A percentile compares a stretch with the other conserved stretches of the same genome.
Evolutionary conservation across 257 asterid species (phyloP).

Genomic region (Apocynum venetum): DNA sequence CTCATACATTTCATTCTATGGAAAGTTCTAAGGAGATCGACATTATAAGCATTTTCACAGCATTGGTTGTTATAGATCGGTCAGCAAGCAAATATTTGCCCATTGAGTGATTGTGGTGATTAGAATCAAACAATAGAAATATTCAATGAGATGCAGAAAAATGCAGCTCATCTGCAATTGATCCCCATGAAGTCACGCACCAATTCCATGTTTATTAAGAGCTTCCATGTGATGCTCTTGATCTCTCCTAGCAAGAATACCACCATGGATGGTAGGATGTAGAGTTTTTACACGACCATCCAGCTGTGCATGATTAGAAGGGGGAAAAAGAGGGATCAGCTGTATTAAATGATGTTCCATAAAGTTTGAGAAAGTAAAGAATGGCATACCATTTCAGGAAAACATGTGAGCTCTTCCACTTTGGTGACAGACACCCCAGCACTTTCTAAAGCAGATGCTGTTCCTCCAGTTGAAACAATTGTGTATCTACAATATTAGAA

Average conservation of each 20-base stretch:
- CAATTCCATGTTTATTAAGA: slow-evolving; percentile 70
- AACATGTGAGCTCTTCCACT: slow-evolving; percentile 87
- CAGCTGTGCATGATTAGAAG: slow-evolving; percentile 45
- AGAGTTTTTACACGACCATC: slow-evolving; percentile 99
- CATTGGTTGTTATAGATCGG: background rate
- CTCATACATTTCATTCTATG: background rate
- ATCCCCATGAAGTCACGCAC: slow-evolving; percentile 31
- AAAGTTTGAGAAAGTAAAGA: background rate
- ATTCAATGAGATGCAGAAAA: background rate
- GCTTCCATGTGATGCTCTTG: slow-evolving; percentile 90
- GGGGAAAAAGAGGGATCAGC: background rate
- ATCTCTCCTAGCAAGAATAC: slow-evolving; percentile 96
- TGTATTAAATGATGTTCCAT: background rate
- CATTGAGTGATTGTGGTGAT: background rate
- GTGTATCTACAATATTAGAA: slow-evolving; percentile 47
- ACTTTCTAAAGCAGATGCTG: slow-evolving; percentile 73
- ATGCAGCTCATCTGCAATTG: background rate
- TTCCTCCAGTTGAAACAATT: slow-evolving; percentile 97
- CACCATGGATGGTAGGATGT: slow-evolving; percentile 92
- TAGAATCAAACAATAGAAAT: background rate
- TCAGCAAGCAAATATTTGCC: background rate
- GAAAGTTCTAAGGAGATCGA: background rate
- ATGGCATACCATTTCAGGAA: slow-evolving; percentile 83
- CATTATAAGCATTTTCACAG: background rate
- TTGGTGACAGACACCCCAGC: slow-evolving; percentile 80